Evolutionary conservation across 2,329 filamentous ascomycete species (phyloP), one percentile per base, ranked within the genome.

Genomic region (Amylocarpus encephaloides): DNA sequence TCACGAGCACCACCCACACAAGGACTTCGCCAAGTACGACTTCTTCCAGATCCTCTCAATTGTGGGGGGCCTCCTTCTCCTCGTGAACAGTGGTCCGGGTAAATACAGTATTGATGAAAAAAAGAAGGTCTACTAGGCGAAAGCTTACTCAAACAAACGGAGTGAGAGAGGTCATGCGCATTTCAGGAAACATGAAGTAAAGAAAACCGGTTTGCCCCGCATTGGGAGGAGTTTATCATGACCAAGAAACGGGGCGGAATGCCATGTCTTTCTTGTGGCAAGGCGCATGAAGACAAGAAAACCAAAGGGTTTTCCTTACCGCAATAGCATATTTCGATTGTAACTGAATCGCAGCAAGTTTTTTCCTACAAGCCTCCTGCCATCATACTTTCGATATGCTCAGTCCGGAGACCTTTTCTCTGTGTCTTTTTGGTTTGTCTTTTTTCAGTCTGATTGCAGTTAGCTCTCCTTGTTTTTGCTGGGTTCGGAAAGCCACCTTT

Each of bases 1-100:
- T 60, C 92, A 97, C 75, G 86, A 92, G 61, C 88, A 95, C 75
- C 93, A 98, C 76, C 93, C 93, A 43, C 92, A 97, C 79, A 97
- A 97, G 82, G 93, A 98, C 72, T 98, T 98, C 68, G 93, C 93
- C 77, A 98, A 98, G 76, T 98, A 98, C 80, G 93, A 98, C 71
- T 98, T 98, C 79, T 98, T 98, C 84, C 93, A 98, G 77, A 96
- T 97, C 64, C 79, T 98, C 49, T 98, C 93, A 46, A 98, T 98
- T 68, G 92, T 97, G 59, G 93, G 93, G 58, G 93, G 93, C 70
- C 87, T 98, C 51, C 79, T 98, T 51, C 84, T 98, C 59, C 82
- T 98, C 60, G 91, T 97, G 73, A 98, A 98, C 82, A 96, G 93
- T 81, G 93, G 93, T 55, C 93, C 93, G 9, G 93, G 93, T 57